phyloP scores from a whole-genome alignment of 2,329 filamentous ascomycete genomes.

The Aschersonia sp. region DNA sequence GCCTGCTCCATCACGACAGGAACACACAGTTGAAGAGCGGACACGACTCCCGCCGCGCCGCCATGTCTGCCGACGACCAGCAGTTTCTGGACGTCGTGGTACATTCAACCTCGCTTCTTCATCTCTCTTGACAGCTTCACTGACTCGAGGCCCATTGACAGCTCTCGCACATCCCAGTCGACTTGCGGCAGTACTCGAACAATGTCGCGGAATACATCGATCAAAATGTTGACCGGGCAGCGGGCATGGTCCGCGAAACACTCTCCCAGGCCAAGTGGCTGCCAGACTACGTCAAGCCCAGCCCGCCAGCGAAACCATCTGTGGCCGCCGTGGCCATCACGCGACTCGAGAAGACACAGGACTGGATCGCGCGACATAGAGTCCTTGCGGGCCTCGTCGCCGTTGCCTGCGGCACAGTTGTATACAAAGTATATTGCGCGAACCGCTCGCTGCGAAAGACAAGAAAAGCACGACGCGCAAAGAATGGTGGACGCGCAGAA shows the following conservation, averaged over 20 bases:
- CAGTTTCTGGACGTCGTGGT: constrained; percentile 60
- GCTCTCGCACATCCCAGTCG: constrained; percentile 40
- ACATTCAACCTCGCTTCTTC: constrained; percentile 17
- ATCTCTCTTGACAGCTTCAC: neutral
- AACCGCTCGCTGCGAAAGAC: constrained; percentile 47
- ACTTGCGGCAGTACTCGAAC: constrained; percentile 56
- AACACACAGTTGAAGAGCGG: neutral
- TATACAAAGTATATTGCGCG: constrained; percentile 35
- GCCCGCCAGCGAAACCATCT: constrained; percentile 27
- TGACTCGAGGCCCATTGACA: constrained; percentile 10
- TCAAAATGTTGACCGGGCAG: constrained; percentile 63
- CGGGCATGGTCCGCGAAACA: constrained; percentile 53
- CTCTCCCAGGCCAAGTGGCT: constrained; percentile 58
- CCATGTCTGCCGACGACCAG: constrained; percentile 68
- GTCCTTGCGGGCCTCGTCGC: constrained; percentile 58
- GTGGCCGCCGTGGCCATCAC: constrained; percentile 18
- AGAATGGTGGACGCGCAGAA: constrained; percentile 75
- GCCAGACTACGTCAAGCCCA: constrained; percentile 51
- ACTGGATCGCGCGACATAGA: constrained; percentile 62
- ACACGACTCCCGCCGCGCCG: constrained; percentile 9
- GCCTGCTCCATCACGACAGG: neutral
- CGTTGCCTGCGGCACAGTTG: constrained; percentile 53
- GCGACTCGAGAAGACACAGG: constrained; percentile 39
- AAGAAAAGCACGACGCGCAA: constrained; percentile 63
- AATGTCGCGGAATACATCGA: constrained; percentile 72